Evolutionary conservation across 345 rosid genomes (phyloP), one percentile per base, ranked within the genome.

Genomic region (Gossypium mustelinum): DNA sequence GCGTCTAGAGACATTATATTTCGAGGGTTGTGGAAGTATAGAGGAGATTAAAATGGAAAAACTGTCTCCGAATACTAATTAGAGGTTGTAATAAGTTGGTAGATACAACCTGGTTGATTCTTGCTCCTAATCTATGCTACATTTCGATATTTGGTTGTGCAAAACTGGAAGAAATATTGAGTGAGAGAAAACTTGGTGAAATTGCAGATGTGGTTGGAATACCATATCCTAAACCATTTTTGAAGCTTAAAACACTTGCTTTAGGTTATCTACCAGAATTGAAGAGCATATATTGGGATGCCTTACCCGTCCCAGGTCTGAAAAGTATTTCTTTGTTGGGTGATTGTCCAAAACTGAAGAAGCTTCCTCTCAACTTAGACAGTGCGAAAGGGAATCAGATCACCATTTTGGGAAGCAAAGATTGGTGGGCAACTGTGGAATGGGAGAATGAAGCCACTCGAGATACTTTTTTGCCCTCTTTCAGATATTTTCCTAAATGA

Each of bases 361-460:
- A 69, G 69, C 83, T 83, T 56, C 81, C 83, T 14, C 56, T 77
- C 2, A 44, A 75, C 41, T 77, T 75, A 2, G 39, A 45, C 44
- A 66, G 79, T 24, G 77, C 79, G 4, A 65, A 65, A 5, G 17
- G 51, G 17, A 9, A 65, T 9, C 24, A 65, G 2, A 1, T 65
- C 18, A 17, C 2, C 51, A 65, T 65, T 18, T 1, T 1, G 0
- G 62, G 62, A 24, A 11, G 11, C 3, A 5, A 14, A 41, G 8
- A 41, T 10, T 43, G 51, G 69, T 65, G 51, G 9, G 51, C 20
- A 43, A 11, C 3, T 7, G 2, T 65, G 18, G 27, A 65, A 65
- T 65, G 69, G 69, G 69, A 65, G 69, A 20, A 43, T 65, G 58
- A 52, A 16, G 56, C 56, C 20, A 52, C 56, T 52, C 56, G 18